These are phyloP conservation scores for Mycogone perniciosa DNA, from an alignment of 2,329 filamentous ascomycete genomes.

Conservation along the genomic window DNA sequence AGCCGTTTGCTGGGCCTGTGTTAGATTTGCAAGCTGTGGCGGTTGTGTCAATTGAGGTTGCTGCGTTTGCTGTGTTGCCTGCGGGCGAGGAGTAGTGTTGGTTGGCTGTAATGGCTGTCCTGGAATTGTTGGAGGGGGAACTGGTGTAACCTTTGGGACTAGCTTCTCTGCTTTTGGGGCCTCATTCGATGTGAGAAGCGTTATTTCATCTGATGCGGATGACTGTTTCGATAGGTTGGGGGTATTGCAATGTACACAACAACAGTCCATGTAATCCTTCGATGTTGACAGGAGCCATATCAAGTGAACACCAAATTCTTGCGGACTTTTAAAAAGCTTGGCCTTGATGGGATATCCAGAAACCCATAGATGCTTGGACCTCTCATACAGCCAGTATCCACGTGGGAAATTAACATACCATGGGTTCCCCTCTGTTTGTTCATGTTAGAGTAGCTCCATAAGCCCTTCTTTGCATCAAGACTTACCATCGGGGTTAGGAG, in stretches of 20 bases:
- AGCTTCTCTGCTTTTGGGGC: conserved; percentile 20
- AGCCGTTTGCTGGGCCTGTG: conserved; percentile 4
- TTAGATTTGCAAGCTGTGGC: not conserved
- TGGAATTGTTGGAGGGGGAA: conserved; percentile 30
- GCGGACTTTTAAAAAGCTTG: conserved; percentile 46
- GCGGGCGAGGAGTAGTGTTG: conserved; percentile 17
- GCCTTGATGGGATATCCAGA: conserved; percentile 43
- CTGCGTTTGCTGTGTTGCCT: conserved; percentile 4
- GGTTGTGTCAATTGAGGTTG: conserved; percentile 13
- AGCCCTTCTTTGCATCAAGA: not conserved
- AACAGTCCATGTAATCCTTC: conserved; percentile 43
- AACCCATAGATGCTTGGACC: conserved; percentile 43
- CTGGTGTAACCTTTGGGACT: conserved; percentile 30
- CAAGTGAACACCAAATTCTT: conserved; percentile 47
- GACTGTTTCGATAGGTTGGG: conserved; percentile 21
- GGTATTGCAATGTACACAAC: conserved; percentile 43
- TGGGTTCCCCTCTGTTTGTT: conserved; percentile 32
- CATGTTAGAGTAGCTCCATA: conserved; percentile 13
- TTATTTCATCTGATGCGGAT: conserved; percentile 21
- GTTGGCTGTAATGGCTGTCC: conserved; percentile 27
- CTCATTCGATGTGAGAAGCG: conserved; percentile 16
- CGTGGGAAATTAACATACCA: conserved; percentile 41
- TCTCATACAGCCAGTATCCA: conserved; percentile 43
- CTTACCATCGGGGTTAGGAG: conserved; percentile 35
- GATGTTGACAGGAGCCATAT: conserved; percentile 47